Base-by-base conservation (phyloP, 805 yeast genomes). In the Candida tammaniensis region DNA sequence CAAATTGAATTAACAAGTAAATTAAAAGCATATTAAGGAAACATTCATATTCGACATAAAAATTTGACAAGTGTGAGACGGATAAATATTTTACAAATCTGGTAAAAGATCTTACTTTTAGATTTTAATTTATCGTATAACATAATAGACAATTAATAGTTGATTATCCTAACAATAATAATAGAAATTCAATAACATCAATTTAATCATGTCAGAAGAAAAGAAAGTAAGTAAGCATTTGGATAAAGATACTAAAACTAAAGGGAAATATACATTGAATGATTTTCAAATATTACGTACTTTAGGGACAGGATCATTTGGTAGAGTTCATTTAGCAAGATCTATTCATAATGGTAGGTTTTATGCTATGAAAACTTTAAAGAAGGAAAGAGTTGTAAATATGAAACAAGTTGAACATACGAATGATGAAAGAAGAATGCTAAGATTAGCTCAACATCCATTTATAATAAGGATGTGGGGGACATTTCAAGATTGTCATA, bases 361-460 rank as follows among this genome's bases (percentile, higher is more conserved):
- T 48, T 76, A 76, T 46, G 82, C 82, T 24, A 75, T 76, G 59
- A 76, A 76, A 47, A 77, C 75, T 7, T 61, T 76, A 48, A 72
- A 74, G 44, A 76, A 76, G 51, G 72, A 68, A 29, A 70, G 76
- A 46, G 80, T 76, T 31, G 75, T 76, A 9, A 74, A 70, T 46
- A 74, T 75, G 74, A 76, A 76, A 51, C 82, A 76, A 50, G 79
- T 76, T 15, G 82, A 76, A 51, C 82, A 76, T 51, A 76, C 82
- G 13, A 76, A 76, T 47, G 82, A 76, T 49, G 82, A 76, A 54
- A 57, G 82, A 37, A 58, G 80, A 44, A 76, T 76, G 76, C 57
- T 76, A 24, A 73, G 70, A 42, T 59, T 74, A 35, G 76, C 76
- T 9, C 77, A 76, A 43, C 82, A 76, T 47, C 82, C 82, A 5